Percentiles rank a stretch among this genome's conserved stretches.
Evolutionary conservation across 148 eudicot genomes (phyloP).

Genomic region (Cornus suecica): DNA sequence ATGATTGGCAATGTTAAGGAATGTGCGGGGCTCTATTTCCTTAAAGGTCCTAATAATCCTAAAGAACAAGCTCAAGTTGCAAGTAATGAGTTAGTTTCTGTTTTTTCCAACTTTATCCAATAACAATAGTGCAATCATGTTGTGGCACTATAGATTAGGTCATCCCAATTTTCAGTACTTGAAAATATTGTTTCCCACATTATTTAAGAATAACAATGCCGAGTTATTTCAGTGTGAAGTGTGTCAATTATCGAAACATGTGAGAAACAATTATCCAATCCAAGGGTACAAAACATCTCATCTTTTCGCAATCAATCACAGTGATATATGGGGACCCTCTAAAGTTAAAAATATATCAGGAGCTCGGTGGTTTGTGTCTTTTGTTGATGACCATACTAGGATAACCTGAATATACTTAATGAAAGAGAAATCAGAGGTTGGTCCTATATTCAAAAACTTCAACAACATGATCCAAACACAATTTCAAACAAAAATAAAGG

Average conservation of each 20-base stretch:
- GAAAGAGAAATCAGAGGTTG: neutral
- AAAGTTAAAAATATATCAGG: neutral
- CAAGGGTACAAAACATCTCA: neutral
- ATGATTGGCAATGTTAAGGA: neutral
- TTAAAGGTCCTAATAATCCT: neutral
- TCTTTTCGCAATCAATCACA: neutral
- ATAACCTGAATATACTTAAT: neutral
- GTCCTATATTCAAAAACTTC: neutral
- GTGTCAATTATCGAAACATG: neutral
- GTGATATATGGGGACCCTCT: slow-evolving; percentile 8
- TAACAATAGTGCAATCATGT: neutral
- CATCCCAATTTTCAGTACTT: neutral
- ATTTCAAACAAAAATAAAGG: no score
- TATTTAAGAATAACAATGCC: neutral
- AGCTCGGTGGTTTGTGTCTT: neutral
- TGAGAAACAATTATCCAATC: neutral
- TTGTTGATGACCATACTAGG: neutral
- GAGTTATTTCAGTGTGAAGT: neutral
- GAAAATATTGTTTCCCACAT: neutral
- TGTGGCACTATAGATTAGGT: neutral
- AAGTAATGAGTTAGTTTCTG: no score
- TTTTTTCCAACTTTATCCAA: neutral
- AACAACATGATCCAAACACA: no score
- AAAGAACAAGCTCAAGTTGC: neutral
- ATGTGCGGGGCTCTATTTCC: no score